These are phyloP conservation scores for Neurospora terricola DNA, from an alignment of 495 filamentous ascomycete genomes.

Conservation along the genomic window DNA sequence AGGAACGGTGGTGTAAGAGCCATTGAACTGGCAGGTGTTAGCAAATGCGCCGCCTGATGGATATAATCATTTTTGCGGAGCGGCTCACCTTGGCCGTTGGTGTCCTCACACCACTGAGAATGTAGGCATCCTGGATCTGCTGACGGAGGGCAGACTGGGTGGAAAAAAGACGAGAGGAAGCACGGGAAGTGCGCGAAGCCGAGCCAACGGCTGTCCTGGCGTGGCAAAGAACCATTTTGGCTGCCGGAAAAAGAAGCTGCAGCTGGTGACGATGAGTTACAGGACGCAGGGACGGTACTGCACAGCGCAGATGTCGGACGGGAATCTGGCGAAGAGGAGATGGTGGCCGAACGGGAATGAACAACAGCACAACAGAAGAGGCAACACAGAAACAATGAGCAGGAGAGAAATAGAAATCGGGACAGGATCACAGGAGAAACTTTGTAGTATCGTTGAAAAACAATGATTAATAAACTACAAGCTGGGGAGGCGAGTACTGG, in stretches of 20 bases:
- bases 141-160: slow-evolving; percentile 45
- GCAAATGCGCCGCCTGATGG: background rate
- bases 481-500: background rate
- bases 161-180: slow-evolving; percentile 54
- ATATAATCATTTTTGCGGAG: background rate
- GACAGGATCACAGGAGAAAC: background rate
- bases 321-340: background rate
- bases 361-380: background rate
- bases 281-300: background rate
- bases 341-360: background rate
- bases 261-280: background rate
- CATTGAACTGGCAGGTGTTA: slow-evolving; percentile 66
- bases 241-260: background rate
- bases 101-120: slow-evolving; percentile 77
- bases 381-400: background rate
- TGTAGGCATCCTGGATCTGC: slow-evolving; percentile 84
- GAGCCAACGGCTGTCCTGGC: background rate
- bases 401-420: background rate
- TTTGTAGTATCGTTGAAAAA: background rate
- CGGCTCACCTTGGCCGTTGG: slow-evolving; percentile 69
- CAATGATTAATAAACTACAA: background rate
- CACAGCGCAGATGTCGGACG: background rate
- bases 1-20: slow-evolving; percentile 69
- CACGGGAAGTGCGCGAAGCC: background rate
- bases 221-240: background rate